These are phyloP conservation scores for Exophiala phaeomuriformis DNA, from an alignment of 2,329 filamentous ascomycete genomes.

Conservation along the genomic window DNA sequence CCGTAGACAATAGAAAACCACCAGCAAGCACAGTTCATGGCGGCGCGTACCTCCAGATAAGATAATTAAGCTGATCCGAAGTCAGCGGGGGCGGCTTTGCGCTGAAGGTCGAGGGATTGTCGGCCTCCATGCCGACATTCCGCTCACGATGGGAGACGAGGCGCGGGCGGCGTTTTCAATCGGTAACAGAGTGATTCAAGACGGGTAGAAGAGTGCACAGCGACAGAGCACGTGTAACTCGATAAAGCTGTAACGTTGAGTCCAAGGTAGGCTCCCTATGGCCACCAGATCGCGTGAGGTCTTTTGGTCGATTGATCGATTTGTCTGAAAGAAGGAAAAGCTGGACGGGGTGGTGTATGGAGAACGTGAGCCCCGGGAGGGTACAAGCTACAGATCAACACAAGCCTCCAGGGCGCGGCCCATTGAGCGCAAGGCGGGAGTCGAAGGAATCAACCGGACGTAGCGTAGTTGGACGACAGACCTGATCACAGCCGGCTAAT, in stretches of 20 bases:
- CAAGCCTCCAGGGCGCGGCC: neutral
- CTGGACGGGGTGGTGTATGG: neutral
- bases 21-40: neutral
- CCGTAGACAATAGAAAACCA: neutral
- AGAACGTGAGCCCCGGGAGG: neutral
- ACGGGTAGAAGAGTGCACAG: neutral
- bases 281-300: neutral
- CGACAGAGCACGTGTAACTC: neutral
- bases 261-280: neutral
- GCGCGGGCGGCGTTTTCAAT: conserved; percentile 8
- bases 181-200: conserved; percentile 1
- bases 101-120: conserved; percentile 28
- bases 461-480: too few species aligned
- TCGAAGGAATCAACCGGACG: too few species aligned
- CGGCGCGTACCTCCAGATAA: conserved; percentile 57
- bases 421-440: too few species aligned
- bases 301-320: neutral
- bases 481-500: too few species aligned
- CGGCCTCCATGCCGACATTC: conserved; percentile 28
- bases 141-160: conserved; percentile 8
- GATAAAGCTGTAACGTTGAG: neutral
- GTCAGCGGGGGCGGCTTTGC: conserved; percentile 37
- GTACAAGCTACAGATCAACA: neutral
- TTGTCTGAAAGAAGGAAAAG: neutral
- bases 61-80: conserved; percentile 60